Evolutionary conservation across 495 filamentous ascomycete genomes (phyloP).

Genomic region (Tuber magnatum): DNA sequence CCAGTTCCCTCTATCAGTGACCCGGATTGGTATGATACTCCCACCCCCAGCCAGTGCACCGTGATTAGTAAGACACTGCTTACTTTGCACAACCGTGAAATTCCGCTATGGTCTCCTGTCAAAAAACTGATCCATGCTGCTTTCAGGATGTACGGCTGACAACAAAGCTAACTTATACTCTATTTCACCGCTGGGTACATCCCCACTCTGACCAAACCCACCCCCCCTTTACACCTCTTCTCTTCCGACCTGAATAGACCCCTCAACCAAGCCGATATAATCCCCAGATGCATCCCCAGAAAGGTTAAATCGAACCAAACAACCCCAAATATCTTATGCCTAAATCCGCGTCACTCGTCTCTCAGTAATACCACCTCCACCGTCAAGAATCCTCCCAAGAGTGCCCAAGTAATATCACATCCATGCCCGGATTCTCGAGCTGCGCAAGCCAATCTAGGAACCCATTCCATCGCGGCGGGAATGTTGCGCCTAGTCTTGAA

Average conservation of each 20-base stretch:
- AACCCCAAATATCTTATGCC: slow-evolving; percentile 71
- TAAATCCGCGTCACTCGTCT: slow-evolving; percentile 33
- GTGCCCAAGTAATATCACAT: slow-evolving; percentile 79
- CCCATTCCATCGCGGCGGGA: too few relatives aligned
- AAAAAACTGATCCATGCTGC: slow-evolving; percentile 27
- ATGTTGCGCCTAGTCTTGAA: slow-evolving; percentile 61
- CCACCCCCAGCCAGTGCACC: neutral
- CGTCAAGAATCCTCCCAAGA: slow-evolving; percentile 30
- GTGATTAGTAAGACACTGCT: slow-evolving; percentile 14
- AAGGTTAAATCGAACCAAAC: slow-evolving; percentile 84
- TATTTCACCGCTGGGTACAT: neutral
- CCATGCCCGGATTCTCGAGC: slow-evolving; percentile 64
- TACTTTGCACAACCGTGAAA: slow-evolving; percentile 29
- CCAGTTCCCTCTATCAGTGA: slow-evolving; percentile 19
- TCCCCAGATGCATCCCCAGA: slow-evolving; percentile 79
- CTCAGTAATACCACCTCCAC: slow-evolving; percentile 66
- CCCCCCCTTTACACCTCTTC: slow-evolving; percentile 37
- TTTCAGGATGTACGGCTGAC: slow-evolving; percentile 2
- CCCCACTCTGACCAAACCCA: slow-evolving; percentile 10
- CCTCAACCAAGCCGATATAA: slow-evolving; percentile 70
- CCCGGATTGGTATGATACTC: neutral
- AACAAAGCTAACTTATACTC: slow-evolving; percentile 9
- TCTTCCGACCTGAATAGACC: slow-evolving; percentile 63
- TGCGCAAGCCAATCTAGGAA: slow-evolving; percentile 69
- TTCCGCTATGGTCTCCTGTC: slow-evolving; percentile 24